Evolutionary conservation across 441 rosid species (phyloP).

Genomic region (Arabidopsis hybrid): DNA sequence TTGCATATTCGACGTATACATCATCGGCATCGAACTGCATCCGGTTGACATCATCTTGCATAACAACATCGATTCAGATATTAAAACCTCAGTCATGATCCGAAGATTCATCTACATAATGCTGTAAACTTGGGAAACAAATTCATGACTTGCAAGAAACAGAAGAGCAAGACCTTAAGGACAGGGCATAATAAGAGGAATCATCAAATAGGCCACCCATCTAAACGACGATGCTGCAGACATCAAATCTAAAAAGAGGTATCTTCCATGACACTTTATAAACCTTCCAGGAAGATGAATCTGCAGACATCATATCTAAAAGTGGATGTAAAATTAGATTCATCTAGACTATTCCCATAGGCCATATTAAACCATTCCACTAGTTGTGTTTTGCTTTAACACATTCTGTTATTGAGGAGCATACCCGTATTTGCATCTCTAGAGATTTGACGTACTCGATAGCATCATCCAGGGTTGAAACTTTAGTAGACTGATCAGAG

Average conservation of each 20-base stretch:
- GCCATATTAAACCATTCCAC: background rate
- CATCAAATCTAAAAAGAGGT: too few relatives aligned
- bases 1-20: constrained; percentile 18
- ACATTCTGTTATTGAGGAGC: background rate
- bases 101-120: background rate
- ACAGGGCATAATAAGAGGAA: background rate
- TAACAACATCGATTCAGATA: background rate
- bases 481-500: constrained; percentile 78
- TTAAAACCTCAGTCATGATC: background rate
- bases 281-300: constrained; percentile 24
- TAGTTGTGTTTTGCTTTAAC: too few relatives aligned
- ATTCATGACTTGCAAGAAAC: background rate
- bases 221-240: background rate
- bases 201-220: constrained; percentile 15
- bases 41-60: constrained; percentile 32
- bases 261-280: constrained; percentile 19
- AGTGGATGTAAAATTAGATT: background rate
- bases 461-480: constrained; percentile 92
- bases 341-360: background rate
- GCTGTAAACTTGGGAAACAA: constrained; percentile 1
- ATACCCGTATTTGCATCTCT: constrained; percentile 82
- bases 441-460: constrained; percentile 80
- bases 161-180: background rate
- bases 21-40: constrained; percentile 1
- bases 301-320: background rate